Evolutionary conservation across 2,329 filamentous ascomycete genomes (phyloP).

Genomic region (Aureobasidium uvarum): DNA sequence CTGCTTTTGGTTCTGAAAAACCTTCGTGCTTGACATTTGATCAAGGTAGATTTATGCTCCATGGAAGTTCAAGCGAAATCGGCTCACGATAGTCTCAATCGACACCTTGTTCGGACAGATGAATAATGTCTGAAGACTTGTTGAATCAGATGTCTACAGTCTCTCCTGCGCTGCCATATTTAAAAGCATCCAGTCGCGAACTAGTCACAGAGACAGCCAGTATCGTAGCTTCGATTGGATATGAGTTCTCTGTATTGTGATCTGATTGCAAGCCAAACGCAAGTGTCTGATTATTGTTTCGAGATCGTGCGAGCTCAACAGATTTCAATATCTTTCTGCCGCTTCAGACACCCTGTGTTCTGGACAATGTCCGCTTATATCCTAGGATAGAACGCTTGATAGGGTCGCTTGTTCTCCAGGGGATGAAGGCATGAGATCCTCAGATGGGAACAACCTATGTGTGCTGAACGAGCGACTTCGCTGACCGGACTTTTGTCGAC

Average conservation of each 20-base stretch:
- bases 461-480: neutral
- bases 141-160: neutral
- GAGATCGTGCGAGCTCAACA: too few relatives aligned
- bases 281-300: neutral
- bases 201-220: neutral
- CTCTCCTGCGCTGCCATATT: neutral
- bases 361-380: too few relatives aligned
- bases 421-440: too few relatives aligned
- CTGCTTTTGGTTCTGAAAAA: neutral
- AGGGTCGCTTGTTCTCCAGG: neutral
- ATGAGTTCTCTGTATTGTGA: too few relatives aligned
- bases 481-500: conserved; percentile 56
- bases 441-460: neutral
- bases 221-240: too few relatives aligned
- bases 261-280: neutral
- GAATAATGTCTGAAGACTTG: too few relatives aligned
- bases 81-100: neutral
- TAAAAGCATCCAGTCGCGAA: neutral
- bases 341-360: neutral
- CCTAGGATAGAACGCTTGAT: neutral
- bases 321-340: neutral
- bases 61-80: neutral
- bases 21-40: neutral
- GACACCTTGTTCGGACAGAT: neutral
- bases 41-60: neutral